Evolutionary conservation across 345 rosid genomes (phyloP), one percentile per base, ranked within the genome.

Genomic region (Sonneratia alba): DNA sequence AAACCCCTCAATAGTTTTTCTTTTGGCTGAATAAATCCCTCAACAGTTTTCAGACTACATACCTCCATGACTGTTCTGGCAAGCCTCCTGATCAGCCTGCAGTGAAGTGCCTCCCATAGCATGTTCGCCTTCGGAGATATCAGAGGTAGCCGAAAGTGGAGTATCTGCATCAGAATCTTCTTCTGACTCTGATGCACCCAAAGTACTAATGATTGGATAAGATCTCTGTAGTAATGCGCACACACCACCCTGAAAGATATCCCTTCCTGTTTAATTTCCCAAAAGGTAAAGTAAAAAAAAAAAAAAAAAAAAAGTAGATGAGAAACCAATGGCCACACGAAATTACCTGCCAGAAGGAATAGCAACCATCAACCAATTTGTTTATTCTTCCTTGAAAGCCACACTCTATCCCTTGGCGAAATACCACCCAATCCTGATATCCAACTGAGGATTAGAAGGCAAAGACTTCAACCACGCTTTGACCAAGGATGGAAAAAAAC

Each of bases 321-420:
- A 69, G 42, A 56, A 37, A 43, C 16, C 70, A 27, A 42, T 6
- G 78, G 37, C 73, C 49, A 67, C 16, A 36, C 55, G 63, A 55
- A 66, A 56, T 80, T 67, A 95, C 99, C 99, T 92, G 99, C 99
- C 99, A 95, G 79, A 92, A 95, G 49, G 97, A 92, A 87, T 95
- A 95, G 74, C 99, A 92, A 75, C 99, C 97, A 77, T 95, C 99
- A 67, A 95, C 97, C 77, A 95, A 82, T 77, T 95, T 95, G 81
- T 95, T 95, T n/a, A 88, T 83, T 88, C 97, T 85, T 74, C 99
- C 99, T 82, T 95, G 99, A 82, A 95, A 92, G 77, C 99, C 99
- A 76, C 89, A 81, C 80, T 95, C 99, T 57, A 88, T 81, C 76
- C 99, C 99, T 88, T 95, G 99, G 78, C 97, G 89, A 79, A 83